phyloP scores from a whole-genome alignment of 352 stramenopile species.

The Elongisporangium anandrum region DNA sequence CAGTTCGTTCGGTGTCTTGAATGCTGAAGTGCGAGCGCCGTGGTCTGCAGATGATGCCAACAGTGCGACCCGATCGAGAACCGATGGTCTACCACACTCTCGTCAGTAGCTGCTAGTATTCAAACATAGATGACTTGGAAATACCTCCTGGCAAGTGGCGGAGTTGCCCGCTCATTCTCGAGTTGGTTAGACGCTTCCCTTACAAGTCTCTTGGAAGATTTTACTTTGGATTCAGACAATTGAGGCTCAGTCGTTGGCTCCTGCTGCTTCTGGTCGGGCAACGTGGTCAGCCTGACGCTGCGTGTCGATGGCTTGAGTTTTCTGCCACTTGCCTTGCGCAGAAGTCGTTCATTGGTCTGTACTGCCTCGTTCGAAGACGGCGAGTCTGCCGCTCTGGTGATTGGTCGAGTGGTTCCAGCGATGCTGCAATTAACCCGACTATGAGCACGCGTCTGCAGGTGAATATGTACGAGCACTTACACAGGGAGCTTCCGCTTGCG shows the following conservation, averaged over 20 bases:
- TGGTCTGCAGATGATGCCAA: constrained; percentile 9
- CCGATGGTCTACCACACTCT: constrained; percentile 11
- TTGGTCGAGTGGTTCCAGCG: not conserved
- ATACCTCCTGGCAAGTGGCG: not conserved
- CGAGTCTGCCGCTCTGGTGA: constrained; percentile 6
- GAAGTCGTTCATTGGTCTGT: not conserved
- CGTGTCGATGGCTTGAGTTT: constrained; percentile 9
- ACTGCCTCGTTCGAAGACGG: constrained; percentile 1
- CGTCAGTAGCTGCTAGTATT: constrained; percentile 1
- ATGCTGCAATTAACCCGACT: not conserved
- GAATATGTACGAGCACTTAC: constrained; percentile 16
- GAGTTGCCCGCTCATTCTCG: constrained; percentile 5
- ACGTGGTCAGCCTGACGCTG: constrained; percentile 19
- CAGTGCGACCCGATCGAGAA: constrained; percentile 19
- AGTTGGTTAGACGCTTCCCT: constrained; percentile 25
- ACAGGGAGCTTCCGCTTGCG: constrained; percentile 31
- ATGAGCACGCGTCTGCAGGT: no score
- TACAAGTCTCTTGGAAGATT: not conserved
- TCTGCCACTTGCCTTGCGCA: constrained; percentile 1
- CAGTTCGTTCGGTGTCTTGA: constrained; percentile 26
- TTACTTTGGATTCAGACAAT: no score
- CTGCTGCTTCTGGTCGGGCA: constrained; percentile 8
- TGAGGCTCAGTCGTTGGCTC: not conserved
- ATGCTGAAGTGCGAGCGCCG: constrained; percentile 1
- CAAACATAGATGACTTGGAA: not conserved